These are phyloP conservation scores for Penicillium sp. DNA, from an alignment of 2,329 filamentous ascomycete species.

Conservation along the genomic window DNA sequence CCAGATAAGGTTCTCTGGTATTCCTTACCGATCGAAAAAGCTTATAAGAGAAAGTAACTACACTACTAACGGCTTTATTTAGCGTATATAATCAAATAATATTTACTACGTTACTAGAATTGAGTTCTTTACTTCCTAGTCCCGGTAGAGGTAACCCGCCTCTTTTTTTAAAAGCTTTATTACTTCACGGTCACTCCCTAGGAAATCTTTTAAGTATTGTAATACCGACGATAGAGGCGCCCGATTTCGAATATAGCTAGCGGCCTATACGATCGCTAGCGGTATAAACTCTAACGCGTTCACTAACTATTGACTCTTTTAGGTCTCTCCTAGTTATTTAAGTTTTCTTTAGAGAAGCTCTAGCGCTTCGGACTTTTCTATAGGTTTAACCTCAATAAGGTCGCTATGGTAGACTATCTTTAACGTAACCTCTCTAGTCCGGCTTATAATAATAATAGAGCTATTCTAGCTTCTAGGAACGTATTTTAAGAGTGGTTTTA, in stretches of 20 bases:
- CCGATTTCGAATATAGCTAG: conserved; percentile 26
- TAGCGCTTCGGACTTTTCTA: neutral
- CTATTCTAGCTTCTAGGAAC: neutral
- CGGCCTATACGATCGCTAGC: conserved; percentile 24
- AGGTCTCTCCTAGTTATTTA: neutral
- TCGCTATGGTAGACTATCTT: neutral
- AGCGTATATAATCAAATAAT: conserved; percentile 30
- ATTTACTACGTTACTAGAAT: conserved; percentile 33
- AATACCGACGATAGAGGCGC: neutral
- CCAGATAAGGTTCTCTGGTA: conserved; percentile 11
- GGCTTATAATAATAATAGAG: neutral
- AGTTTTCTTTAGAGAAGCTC: too few relatives aligned
- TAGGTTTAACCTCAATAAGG: neutral
- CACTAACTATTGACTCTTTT: neutral
- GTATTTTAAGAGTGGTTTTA: neutral
- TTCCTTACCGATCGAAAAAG: conserved; percentile 29
- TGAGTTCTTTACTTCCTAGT: conserved; percentile 24
- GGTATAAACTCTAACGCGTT: conserved; percentile 28
- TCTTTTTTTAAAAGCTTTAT: conserved; percentile 29
- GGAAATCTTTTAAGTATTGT: conserved; percentile 28
- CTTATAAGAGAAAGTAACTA: neutral
- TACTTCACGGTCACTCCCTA: conserved; percentile 29
- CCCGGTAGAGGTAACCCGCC: conserved; percentile 17
- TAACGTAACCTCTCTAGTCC: neutral
- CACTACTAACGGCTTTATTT: conserved; percentile 5